phyloP scores from a whole-genome alignment of 306 rosid genomes.

The Pterocarpus macrocarpus region DNA sequence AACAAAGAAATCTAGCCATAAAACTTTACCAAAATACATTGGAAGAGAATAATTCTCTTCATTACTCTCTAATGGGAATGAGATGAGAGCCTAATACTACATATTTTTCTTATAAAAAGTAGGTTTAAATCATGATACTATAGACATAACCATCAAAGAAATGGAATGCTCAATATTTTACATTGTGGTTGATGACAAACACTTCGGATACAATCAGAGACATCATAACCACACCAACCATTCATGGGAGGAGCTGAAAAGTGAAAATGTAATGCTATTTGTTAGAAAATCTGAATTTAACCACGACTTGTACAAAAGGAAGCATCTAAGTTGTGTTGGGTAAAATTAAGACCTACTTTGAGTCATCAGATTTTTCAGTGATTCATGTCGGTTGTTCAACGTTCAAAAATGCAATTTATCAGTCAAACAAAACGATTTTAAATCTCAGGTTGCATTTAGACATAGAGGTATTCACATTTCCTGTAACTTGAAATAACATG shows the following conservation, averaged over 20 bases:
- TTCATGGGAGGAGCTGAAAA: constrained; percentile 23
- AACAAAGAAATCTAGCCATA: constrained; percentile 3
- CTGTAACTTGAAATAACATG: constrained; percentile 11
- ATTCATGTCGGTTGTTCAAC: constrained; percentile 26
- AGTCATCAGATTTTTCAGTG: constrained; percentile 19
- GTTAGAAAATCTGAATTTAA: constrained; percentile 25
- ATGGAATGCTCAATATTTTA: constrained; percentile 11
- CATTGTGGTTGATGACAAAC: constrained; percentile 8
- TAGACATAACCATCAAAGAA: constrained; percentile 3
- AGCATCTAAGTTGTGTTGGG: constrained; percentile 14
- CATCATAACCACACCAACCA: constrained; percentile 18
- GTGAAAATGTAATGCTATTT: constrained; percentile 32
- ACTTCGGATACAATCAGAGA: constrained; percentile 21
- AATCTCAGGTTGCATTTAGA: constrained; percentile 6
- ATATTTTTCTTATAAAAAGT: neutral
- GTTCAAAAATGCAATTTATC: constrained; percentile 27
- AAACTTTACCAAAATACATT: neutral
- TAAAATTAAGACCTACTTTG: constrained; percentile 17
- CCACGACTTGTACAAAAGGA: constrained; percentile 6
- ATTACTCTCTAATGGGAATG: constrained; percentile 4
- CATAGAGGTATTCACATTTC: constrained; percentile 26
- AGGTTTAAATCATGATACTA: constrained; percentile 1
- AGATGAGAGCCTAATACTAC: constrained; percentile 1
- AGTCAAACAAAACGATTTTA: constrained; percentile 12
- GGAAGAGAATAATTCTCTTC: neutral